Conservation (phyloP, 495 filamentous ascomycete species). For the Penicillium lividum region DNA sequence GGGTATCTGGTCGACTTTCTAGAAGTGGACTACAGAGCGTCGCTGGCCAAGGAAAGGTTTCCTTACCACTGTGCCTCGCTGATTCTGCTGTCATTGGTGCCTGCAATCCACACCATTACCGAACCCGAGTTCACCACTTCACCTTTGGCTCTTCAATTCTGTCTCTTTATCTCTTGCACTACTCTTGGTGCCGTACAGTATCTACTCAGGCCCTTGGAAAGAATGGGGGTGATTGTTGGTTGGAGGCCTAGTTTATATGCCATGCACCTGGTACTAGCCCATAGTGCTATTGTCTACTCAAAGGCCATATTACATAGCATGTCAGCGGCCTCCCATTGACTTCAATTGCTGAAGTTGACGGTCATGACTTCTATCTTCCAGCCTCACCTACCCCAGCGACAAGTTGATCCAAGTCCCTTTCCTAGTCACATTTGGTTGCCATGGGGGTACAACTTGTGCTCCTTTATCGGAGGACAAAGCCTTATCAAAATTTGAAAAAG, state of each 20-base stretch:
- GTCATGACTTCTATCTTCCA: background rate
- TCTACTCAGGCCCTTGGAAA: conserved; percentile 10
- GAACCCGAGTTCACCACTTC: background rate
- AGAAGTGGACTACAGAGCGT: background rate
- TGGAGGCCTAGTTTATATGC: conserved; percentile 14
- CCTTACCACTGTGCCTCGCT: conserved; percentile 13
- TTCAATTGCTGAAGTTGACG: background rate
- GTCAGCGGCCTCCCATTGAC: background rate
- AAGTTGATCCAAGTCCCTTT: background rate
- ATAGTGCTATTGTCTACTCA: conserved; percentile 9
- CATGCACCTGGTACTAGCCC: conserved; percentile 12
- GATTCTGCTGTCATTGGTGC: conserved; percentile 9
- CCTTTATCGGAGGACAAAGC: too few relatives aligned
- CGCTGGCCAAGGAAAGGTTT: conserved; percentile 7
- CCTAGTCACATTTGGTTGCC: background rate
- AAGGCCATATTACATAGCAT: conserved; percentile 3
- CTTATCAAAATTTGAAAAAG: too few relatives aligned
- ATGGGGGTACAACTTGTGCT: background rate
- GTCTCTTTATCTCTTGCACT: conserved; percentile 2
- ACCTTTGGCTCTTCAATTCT: conserved; percentile 7
- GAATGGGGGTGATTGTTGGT: conserved; percentile 7
- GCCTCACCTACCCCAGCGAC: background rate
- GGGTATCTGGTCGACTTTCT: conserved; percentile 12
- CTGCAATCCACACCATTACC: conserved; percentile 8
- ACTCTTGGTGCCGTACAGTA: background rate